phyloP scores from a whole-genome alignment of 2,329 filamentous ascomycete species.

The Trichoderma citrinoviride region DNA sequence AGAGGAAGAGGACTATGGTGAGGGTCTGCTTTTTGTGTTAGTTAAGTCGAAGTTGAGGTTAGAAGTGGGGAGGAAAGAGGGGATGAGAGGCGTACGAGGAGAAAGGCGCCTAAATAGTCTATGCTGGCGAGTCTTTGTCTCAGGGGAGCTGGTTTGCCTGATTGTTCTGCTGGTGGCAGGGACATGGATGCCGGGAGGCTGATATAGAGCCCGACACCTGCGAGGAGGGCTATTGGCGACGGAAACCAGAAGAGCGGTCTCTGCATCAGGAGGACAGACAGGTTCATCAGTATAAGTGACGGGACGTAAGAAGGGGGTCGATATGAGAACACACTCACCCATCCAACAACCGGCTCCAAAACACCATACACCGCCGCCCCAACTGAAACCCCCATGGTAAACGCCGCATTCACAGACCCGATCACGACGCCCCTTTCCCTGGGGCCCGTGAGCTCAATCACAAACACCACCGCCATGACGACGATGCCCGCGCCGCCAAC shows the following conservation, averaged over 20 bases:
- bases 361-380: conserved; percentile 70
- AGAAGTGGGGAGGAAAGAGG: neutral
- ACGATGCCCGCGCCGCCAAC: conserved; percentile 69
- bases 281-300: neutral
- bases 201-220: conserved; percentile 61
- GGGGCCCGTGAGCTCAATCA: conserved; percentile 68
- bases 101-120: conserved; percentile 70
- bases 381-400: conserved; percentile 68
- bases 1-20: conserved; percentile 70
- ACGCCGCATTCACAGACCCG: conserved; percentile 69
- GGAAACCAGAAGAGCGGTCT: conserved; percentile 72
- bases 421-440: conserved; percentile 69
- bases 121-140: conserved; percentile 39
- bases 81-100: conserved; percentile 50
- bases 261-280: conserved; percentile 38
- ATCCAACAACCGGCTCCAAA: conserved; percentile 62
- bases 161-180: neutral
- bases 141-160: neutral
- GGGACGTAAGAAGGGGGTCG: neutral
- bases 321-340: conserved; percentile 50
- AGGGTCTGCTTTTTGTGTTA: conserved; percentile 43
- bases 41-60: neutral
- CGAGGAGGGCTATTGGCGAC: conserved; percentile 59
- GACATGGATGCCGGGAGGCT: conserved; percentile 53
- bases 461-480: conserved; percentile 70